Evolutionary conservation across 1,284 basidiomycete species (phyloP).

Genomic region (Tilletiopsis washingtonensis): DNA sequence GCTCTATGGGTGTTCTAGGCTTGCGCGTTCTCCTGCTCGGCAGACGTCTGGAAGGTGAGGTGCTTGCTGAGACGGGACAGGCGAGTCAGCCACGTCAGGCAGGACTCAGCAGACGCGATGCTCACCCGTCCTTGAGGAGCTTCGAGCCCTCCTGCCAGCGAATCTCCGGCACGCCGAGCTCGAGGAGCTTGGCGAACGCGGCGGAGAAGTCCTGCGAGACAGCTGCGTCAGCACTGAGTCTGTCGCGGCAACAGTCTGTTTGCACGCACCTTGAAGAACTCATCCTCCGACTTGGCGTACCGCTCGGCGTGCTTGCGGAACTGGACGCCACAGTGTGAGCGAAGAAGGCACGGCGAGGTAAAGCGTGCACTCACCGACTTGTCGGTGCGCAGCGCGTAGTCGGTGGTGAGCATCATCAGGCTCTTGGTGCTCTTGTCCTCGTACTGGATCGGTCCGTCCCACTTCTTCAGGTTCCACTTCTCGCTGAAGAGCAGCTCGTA

Average conservation of each 20-base stretch:
- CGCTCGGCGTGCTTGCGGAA: constrained; percentile 40
- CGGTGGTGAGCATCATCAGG: constrained; percentile 69
- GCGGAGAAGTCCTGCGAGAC: constrained; percentile 50
- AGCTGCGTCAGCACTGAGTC: too few relatives aligned
- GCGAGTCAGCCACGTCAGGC: too few relatives aligned
- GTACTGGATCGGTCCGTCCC: constrained; percentile 86
- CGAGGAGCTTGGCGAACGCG: constrained; percentile 47
- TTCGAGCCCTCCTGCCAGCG: neutral
- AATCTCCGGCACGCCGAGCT: constrained; percentile 33
- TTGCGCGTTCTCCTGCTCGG: too few relatives aligned
- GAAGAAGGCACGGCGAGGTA: neutral
- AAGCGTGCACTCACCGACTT: too few relatives aligned
- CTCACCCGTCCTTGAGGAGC: too few relatives aligned
- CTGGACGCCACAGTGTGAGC: constrained; percentile 6
- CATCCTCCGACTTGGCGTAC: constrained; percentile 44
- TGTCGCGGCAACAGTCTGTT: too few relatives aligned
- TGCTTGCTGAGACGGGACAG: too few relatives aligned
- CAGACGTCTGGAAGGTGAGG: too few relatives aligned
- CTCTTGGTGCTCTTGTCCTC: constrained; percentile 78
- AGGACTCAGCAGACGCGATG: too few relatives aligned
- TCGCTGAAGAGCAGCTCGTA: constrained; percentile 50
- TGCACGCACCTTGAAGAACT: constrained; percentile 45
- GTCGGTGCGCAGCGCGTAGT: neutral
- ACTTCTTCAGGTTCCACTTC: constrained; percentile 57
- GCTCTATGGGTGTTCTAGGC: too few relatives aligned